A percentile compares a stretch with the other conserved stretches of the same genome.
Evolutionary conservation across 2,329 filamentous ascomycete genomes (phyloP).

Genomic region (Aspergillus sergii): DNA sequence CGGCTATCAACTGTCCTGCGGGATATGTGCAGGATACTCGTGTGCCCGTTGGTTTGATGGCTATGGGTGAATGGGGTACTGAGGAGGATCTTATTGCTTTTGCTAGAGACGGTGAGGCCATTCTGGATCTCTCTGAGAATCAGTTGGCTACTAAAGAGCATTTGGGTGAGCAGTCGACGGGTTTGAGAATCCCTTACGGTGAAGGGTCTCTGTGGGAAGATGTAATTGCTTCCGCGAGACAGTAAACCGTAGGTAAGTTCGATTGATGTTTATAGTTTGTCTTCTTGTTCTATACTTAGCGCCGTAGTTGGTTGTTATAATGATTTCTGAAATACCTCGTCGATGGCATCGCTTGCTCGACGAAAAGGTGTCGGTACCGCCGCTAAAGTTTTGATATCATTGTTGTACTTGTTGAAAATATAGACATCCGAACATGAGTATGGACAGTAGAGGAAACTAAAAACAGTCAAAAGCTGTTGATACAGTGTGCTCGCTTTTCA

Average conservation of each 20-base stretch:
- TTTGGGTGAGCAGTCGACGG: constrained; percentile 14
- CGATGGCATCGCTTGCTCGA: background rate
- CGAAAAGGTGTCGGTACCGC: background rate
- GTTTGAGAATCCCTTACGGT: constrained; percentile 32
- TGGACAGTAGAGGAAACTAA: background rate
- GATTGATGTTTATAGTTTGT: background rate
- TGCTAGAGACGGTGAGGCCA: constrained; percentile 55
- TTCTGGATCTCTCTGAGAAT: constrained; percentile 39
- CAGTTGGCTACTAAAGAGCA: constrained; percentile 6
- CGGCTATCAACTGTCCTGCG: constrained; percentile 72
- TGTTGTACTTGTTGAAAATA: background rate
- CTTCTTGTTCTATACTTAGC: background rate
- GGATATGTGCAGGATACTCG: constrained; percentile 61
- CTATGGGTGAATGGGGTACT: constrained; percentile 58
- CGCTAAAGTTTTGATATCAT: background rate
- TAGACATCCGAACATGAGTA: background rate
- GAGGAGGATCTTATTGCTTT: constrained; percentile 57
- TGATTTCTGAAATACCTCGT: background rate
- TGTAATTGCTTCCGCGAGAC: constrained; percentile 33
- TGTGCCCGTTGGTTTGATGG: constrained; percentile 57
- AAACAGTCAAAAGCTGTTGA: background rate
- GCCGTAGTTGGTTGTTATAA: background rate
- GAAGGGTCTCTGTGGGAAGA: constrained; percentile 40
- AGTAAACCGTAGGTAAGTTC: background rate
- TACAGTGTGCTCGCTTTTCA: background rate